Percentiles rank a stretch among this genome's conserved stretches.
phyloP scores from a whole-genome alignment of 371 early-diverging fungal genomes.

The Blastocladiella emersonii region DNA sequence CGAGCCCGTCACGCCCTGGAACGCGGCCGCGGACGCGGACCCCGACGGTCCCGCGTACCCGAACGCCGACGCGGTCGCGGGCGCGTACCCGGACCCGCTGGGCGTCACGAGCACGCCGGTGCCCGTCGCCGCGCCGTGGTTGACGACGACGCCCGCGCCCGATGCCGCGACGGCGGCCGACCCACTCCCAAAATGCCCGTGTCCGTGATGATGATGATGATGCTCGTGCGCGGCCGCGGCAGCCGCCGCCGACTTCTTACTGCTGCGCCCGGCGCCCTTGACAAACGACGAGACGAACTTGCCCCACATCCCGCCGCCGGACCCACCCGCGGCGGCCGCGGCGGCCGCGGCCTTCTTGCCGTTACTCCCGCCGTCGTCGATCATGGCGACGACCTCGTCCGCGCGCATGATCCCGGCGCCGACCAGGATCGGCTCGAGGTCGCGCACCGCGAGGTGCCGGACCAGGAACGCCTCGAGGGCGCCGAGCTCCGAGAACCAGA shows the following conservation, averaged over 20 bases:
- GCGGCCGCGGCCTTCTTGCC: no score
- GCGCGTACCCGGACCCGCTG: not conserved
- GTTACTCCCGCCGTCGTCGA: not conserved
- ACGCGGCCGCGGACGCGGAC: no score
- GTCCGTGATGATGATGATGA: no score
- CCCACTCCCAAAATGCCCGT: no score
- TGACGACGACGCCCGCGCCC: no score
- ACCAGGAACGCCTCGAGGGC: conserved; percentile 70
- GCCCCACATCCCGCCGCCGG: not conserved
- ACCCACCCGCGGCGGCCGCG: not conserved
- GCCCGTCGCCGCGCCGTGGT: no score
- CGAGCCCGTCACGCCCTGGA: no score
- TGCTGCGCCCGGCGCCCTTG: not conserved
- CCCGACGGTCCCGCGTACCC: no score
- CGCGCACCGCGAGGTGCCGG: conserved; percentile 66
- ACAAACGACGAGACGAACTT: not conserved
- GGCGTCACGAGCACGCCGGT: no score
- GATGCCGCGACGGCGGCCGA: no score
- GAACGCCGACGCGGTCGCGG: not conserved
- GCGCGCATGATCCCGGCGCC: conserved; percentile 30
- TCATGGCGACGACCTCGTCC: conserved; percentile 35
- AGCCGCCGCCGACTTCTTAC: not conserved
- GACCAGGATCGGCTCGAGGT: conserved; percentile 54
- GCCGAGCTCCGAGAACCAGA: conserved; percentile 61
- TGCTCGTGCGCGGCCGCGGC: not conserved